These are phyloP conservation scores for Pseudocercospora ulei DNA, from an alignment of 2,329 filamentous ascomycete species.

Conservation along the genomic window DNA sequence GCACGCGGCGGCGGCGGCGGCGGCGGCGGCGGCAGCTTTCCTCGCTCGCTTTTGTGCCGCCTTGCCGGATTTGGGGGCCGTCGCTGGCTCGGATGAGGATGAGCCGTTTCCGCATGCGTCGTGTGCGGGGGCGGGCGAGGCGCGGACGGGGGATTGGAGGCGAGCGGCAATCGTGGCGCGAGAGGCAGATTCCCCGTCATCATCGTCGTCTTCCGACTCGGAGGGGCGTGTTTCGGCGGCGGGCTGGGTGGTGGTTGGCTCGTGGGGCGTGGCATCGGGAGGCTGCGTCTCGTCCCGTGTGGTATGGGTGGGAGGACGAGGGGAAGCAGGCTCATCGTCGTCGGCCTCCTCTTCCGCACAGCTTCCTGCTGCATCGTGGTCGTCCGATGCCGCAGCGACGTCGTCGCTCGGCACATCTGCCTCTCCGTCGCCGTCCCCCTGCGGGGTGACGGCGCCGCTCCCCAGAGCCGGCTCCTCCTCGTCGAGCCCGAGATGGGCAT, in stretches of 20 bases:
- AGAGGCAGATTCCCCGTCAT: slow-evolving; percentile 39
- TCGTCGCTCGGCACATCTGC: slow-evolving; percentile 26
- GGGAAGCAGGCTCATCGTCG: too few species aligned
- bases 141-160: slow-evolving; percentile 27
- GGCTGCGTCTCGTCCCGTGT: too few species aligned
- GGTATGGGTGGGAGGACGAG: too few species aligned
- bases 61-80: slow-evolving; percentile 42
- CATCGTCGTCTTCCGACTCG: slow-evolving; percentile 5
- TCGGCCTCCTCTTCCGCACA: slow-evolving; percentile 5
- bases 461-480: slow-evolving; percentile 27
- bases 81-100: slow-evolving; percentile 15
- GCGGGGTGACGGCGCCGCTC: slow-evolving; percentile 31
- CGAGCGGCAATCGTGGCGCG: slow-evolving; percentile 38
- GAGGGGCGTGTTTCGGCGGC: slow-evolving; percentile 8
- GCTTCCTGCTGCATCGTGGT: slow-evolving; percentile 16
- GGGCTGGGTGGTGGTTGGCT: background rate
- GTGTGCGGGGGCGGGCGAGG: slow-evolving; percentile 10
- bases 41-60: slow-evolving; percentile 43
- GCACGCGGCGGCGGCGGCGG: slow-evolving; percentile 21
- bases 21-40: slow-evolving; percentile 40
- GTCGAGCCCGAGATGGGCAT: slow-evolving; percentile 49
- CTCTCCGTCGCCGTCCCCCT: slow-evolving; percentile 31
- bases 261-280: slow-evolving; percentile 6
- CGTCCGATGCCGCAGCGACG: slow-evolving; percentile 23
- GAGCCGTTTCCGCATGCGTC: slow-evolving; percentile 23